phyloP scores from a whole-genome alignment of 495 filamentous ascomycete genomes.

The Penicillium dipodomyicola region DNA sequence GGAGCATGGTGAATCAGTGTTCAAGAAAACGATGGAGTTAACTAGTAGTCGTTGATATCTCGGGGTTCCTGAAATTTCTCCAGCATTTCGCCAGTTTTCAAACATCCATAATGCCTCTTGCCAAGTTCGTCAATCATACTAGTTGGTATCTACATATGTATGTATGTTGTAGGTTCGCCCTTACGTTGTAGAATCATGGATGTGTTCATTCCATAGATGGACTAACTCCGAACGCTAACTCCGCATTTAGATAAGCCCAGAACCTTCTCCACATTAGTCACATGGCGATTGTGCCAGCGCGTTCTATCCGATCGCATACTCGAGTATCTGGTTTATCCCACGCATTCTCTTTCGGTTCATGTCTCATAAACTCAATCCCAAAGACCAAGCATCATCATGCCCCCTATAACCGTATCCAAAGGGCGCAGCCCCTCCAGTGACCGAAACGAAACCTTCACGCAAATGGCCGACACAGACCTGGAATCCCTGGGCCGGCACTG shows the following conservation, averaged over 20 bases:
- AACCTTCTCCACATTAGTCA: constrained; percentile 40
- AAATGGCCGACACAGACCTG: constrained; percentile 65
- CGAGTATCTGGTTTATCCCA: constrained; percentile 3
- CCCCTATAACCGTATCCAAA: constrained; percentile 34
- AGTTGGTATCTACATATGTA: too few relatives aligned
- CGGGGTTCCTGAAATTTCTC: too few relatives aligned
- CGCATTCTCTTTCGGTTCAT: background rate
- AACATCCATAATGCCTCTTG: too few relatives aligned
- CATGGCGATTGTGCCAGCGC: constrained; percentile 26
- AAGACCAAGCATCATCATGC: constrained; percentile 19
- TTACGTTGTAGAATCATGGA: constrained; percentile 1
- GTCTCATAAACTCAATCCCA: background rate
- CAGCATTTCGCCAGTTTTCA: too few relatives aligned
- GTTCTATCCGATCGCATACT: constrained; percentile 26
- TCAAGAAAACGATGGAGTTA: background rate
- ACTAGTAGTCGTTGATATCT: too few relatives aligned
- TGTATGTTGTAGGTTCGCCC: too few relatives aligned
- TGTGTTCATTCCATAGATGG: background rate
- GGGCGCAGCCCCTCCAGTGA: constrained; percentile 13
- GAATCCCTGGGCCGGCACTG: constrained; percentile 87
- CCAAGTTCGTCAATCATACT: too few relatives aligned
- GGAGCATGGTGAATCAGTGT: too few relatives aligned
- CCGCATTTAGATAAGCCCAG: constrained; percentile 32
- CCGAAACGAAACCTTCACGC: constrained; percentile 43
- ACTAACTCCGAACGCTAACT: constrained; percentile 16